Base-by-base conservation (phyloP, 1,284 basidiomycete species). In the Nidula niveotomentosa region DNA sequence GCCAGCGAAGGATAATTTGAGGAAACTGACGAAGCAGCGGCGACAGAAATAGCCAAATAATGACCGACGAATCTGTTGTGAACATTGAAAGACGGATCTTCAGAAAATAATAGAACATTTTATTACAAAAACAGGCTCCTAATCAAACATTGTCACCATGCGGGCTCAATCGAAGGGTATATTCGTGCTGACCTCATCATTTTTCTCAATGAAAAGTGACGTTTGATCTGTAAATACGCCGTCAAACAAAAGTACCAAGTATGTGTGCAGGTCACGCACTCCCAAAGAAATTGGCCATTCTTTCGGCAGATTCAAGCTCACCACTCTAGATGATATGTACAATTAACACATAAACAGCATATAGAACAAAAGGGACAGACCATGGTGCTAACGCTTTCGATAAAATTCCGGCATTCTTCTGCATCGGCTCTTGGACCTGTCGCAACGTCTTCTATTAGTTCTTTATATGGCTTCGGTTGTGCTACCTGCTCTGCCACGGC, bases 31-130 rank as follows among this genome's bases (percentile, higher is more conserved):
- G 57, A 79, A 86, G 63, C 87, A 90, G 46, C 91, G 79, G 49
- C 90, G 85, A 61, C 80, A 84, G 61, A 92, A 92, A 62, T 84
- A 89, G 2, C 90, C 91, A 67, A 92, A 90, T 35, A 90, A 70
- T 0, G 91, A 93, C n/a, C 89, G 84, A 36, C 84, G 82, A 53
- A 74, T 72, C 86, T 86, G 62, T 12, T 23, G 2, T 23, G 23
- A 23, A 60, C 53, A 37, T 18, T 53, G 18, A n/a, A 41, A 12
- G 18, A 23, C 34, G 41, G 9, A 2, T 49, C 23, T 23, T 23
- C 23, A 23, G 23, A 23, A 23, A 23, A 23, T 23, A 23, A 23
- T 1, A 23, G 3, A 23, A 30, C 23, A 39, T 8, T 36, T 37
- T 5, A 60, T 60, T 65, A 79, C 77, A 56, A 80, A 68, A 49